Percentiles rank a stretch among this genome's conserved stretches.
These are phyloP conservation scores for Coleophoma eucalyptorum DNA, from an alignment of 2,329 filamentous ascomycete species.

Conservation along the genomic window DNA sequence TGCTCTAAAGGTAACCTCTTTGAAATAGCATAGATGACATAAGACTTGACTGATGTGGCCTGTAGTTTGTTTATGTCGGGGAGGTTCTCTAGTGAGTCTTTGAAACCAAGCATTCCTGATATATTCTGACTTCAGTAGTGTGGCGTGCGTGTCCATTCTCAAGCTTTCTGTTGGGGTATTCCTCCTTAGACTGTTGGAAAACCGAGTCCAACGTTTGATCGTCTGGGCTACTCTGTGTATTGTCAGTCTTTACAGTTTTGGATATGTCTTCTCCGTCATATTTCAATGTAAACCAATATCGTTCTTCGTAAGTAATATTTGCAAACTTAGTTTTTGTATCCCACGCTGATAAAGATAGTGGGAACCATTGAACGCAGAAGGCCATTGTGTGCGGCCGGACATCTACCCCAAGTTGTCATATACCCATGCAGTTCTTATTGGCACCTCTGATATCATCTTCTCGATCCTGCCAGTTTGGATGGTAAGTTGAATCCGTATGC, in stretches of 20 bases:
- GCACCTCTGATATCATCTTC: not conserved
- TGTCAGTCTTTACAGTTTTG: not conserved
- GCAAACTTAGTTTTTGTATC: too few relatives aligned
- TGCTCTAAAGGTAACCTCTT: not conserved
- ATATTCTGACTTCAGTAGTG: not conserved
- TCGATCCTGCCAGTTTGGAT: not conserved
- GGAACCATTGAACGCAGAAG: too few relatives aligned
- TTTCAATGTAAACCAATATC: not conserved
- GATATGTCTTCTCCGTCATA: not conserved
- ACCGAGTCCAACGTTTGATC: not conserved
- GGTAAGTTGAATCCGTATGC: not conserved
- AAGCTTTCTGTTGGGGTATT: not conserved
- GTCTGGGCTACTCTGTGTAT: not conserved
- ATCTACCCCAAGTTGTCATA: not conserved
- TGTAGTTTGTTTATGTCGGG: not conserved
- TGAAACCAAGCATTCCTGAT: not conserved
- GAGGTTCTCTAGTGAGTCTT: not conserved
- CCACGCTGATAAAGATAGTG: too few relatives aligned
- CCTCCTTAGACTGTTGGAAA: not conserved
- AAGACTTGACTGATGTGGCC: too few relatives aligned
- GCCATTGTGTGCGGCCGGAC: not conserved
- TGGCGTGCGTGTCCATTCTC: not conserved
- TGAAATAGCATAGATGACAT: not conserved
- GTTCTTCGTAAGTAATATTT: not conserved
- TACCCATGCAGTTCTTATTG: not conserved